Base-by-base conservation (phyloP, 2,329 filamentous ascomycete genomes). In the Sporothrix luriei region DNA sequence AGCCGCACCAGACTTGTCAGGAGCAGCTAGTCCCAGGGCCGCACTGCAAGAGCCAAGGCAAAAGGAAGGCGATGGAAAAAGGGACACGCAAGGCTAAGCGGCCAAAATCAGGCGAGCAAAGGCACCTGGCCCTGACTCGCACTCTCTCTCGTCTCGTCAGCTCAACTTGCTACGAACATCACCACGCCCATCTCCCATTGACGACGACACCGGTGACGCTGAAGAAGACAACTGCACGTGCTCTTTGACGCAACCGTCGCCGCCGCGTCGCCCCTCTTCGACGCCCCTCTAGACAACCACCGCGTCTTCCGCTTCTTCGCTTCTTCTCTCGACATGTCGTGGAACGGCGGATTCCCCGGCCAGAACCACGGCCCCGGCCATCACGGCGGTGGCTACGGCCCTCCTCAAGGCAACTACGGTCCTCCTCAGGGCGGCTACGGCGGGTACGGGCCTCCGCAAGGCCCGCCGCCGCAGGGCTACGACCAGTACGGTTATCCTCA, bases 341-440 rank as follows among this genome's bases (percentile, higher is more conserved):
- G 64, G 54, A 66, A 64, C 54, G 68, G 70, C 59, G 73, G 73
- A 21, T 76, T 71, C 43, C 75, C 75, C 51, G 75, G 75, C 59
- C 74, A 74, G 70, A 73, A 73, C 48, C 72, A 75, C 72, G 74
- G 75, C 69, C 75, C 75, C 29, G 55, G 52, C 13, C 43, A 54
- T 38, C 55, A 66, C 57, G 69, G 71, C 66, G 71, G 71, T 24
- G 69, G 69, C 40, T 71, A 72, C 54, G 69, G 70, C 19, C 59
- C 48, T 24, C 62, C 24, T 24, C 55, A 61, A 66, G 52, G 59
- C 11, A 65, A 65, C 26, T 71, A 73, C 66, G 67, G 68, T 9
- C 57, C 59, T 33, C 66, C 69, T 0, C 69, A 9, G 19, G 38
- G 49, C 67, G 38, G 29, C 14, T 59, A 57, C 49, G 46, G 64